phyloP scores from a whole-genome alignment of 2,329 filamentous ascomycete genomes.

The Ascochyta fabae region DNA sequence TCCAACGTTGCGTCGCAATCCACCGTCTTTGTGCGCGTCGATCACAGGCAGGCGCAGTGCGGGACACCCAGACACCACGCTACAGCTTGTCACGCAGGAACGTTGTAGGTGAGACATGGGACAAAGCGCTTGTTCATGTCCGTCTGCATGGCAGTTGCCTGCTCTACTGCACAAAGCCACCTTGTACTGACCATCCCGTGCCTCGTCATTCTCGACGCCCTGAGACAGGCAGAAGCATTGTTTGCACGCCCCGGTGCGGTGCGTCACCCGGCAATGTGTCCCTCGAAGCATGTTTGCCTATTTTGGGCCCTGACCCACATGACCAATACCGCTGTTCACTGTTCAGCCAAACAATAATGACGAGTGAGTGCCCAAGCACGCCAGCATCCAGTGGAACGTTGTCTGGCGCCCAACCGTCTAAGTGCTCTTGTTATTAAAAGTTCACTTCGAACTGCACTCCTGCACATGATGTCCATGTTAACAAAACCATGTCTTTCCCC shows the following conservation, averaged over 20 bases:
- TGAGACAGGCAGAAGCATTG: conserved; percentile 26
- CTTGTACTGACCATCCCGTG: conserved; percentile 1
- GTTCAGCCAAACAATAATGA: background rate
- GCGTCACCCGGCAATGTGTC: conserved; percentile 12
- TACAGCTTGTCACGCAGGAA: conserved; percentile 29
- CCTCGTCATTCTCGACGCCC: conserved; percentile 5
- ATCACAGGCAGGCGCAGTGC: conserved; percentile 17
- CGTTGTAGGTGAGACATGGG: conserved; percentile 16
- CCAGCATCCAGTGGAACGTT: background rate
- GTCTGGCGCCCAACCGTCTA: background rate
- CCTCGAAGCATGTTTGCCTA: conserved; percentile 7
- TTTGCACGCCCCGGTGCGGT: background rate
- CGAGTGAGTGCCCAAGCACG: background rate
- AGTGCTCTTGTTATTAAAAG: background rate
- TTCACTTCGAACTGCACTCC: background rate
- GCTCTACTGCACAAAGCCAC: conserved; percentile 9
- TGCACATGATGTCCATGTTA: background rate
- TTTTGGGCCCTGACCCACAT: conserved; percentile 13
- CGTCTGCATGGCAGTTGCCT: conserved; percentile 13
- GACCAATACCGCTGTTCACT: conserved; percentile 7
- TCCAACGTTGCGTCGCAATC: conserved; percentile 1
- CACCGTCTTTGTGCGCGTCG: conserved; percentile 14
- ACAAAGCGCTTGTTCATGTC: conserved; percentile 3
- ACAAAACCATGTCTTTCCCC: background rate
- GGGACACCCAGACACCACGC: conserved; percentile 12